phyloP scores from a whole-genome alignment of 805 yeast species.

The Blastobotrys parvus region DNA sequence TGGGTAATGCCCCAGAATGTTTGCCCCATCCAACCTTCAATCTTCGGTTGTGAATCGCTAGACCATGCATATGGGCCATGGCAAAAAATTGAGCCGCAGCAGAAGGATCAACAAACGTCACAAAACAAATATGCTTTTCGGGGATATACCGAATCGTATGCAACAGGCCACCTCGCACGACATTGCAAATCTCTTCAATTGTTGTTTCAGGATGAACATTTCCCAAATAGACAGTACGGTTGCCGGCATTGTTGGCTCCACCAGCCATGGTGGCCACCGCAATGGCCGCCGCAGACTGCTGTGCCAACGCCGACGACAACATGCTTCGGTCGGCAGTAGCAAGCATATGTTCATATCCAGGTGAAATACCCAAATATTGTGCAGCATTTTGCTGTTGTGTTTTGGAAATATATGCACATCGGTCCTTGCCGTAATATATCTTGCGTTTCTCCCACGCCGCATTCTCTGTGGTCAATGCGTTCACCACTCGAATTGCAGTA shows the following conservation, averaged over 20 bases:
- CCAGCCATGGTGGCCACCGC: slow-evolving; percentile 93
- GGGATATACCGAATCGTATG: slow-evolving; percentile 73
- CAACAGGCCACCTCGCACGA: slow-evolving; percentile 87
- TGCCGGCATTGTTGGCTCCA: slow-evolving; percentile 85
- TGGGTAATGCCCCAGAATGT: slow-evolving; percentile 86
- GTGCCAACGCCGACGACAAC: slow-evolving; percentile 48
- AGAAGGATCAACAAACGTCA: slow-evolving; percentile 91
- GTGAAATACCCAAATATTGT: slow-evolving; percentile 83
- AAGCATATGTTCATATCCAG: slow-evolving; percentile 75
- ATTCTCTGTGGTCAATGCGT: slow-evolving; percentile 50
- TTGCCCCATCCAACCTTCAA: slow-evolving; percentile 97
- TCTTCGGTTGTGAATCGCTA: slow-evolving; percentile 75
- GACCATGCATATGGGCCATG: slow-evolving; percentile 82
- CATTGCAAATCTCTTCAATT: slow-evolving; percentile 90
- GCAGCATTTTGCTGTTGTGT: slow-evolving; percentile 97
- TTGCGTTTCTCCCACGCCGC: slow-evolving; percentile 65
- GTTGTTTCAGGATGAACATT: slow-evolving; percentile 82
- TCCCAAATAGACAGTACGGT: slow-evolving; percentile 87
- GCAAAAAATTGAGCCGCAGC: slow-evolving; percentile 98
- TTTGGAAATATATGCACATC: slow-evolving; percentile 84
- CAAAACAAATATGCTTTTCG: slow-evolving; percentile 87
- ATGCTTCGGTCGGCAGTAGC: slow-evolving; percentile 56
- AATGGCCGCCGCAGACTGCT: slow-evolving; percentile 96
- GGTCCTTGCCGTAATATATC: slow-evolving; percentile 86
- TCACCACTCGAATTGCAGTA: slow-evolving; percentile 80